Base-by-base conservation (phyloP, 1,284 basidiomycete species). In the Ceratobasidium papillatum region DNA sequence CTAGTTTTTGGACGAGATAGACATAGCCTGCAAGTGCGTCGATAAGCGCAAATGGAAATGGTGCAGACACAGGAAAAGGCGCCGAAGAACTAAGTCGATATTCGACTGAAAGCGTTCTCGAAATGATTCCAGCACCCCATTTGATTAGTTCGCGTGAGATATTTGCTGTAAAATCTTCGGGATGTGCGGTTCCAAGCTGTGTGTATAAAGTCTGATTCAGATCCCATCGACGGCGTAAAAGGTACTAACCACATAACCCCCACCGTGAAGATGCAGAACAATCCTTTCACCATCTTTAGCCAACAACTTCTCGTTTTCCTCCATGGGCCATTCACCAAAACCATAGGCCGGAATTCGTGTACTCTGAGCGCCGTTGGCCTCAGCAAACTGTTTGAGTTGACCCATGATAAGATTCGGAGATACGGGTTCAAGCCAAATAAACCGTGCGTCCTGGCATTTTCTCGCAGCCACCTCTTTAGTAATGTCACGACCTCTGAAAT, bases 31-130 rank as follows among this genome's bases (percentile, higher is more conserved):
- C 85, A 17, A 91, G 82, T 0, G 87, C 87, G 77, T 91, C 90
- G 3, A 91, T 79, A 0, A 91, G 82, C 17, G 89, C 88, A 0
- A 89, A 81, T 0, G 91, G 90, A 84, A 91, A 91, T 0, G 89
- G 84, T 75, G 82, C 81, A 22, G 75, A 66, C 38, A 78, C 43
- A 43, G 74, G 77, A 52, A 78, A 78, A 22, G 81, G 80, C 1
- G 80, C 81, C 8, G 78, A 77, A 1, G 83, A 82, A 51, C 85
- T 87, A 9, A 87, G 82, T 2, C 87, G 84, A 78, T 88, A 88
- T 76, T 88, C 87, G 51, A 85, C 71, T 1, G 82, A 80, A 74
- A 88, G 85, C 0, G 83, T 80, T 17, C 82, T 83, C 9, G 54
- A 47, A 30, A 75, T 49, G n/a, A 61, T 34, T 4, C 27, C 34